Evolutionary conservation across 352 stramenopile genomes (phyloP), one percentile per base, ranked within the genome.

Genomic region (Pythium biforme): DNA sequence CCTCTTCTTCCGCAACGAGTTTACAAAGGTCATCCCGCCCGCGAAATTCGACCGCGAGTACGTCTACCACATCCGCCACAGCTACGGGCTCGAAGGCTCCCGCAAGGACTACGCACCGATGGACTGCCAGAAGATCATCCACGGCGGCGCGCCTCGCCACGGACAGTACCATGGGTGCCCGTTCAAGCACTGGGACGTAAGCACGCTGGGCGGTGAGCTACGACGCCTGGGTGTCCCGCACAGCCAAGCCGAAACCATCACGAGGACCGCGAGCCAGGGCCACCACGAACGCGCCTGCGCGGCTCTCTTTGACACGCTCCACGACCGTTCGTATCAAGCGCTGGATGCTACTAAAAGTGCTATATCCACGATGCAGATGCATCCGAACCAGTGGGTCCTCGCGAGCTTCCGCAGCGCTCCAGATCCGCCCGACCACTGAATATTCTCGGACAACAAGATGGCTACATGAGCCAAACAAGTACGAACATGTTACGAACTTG

Each of bases 21-120:
- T 95, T 56, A 69, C 74, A 25, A 77, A 80, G 49, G 71, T 70
- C 39, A 86, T 92, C 10, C 66, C 77, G 0, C 22, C 74, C 0
- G 72, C 64, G n/a, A 83, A 73, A 53, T 96, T 96, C 65, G 83
- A 95, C 37, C 85, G 83, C 29, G 77, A 94, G 61, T 93, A 95
- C 57, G 76, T 83, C 6, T 96, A 96, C 56, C 78, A 91, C 64
- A 94, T 96, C 55, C 86, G 86, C 15, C 87, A 96, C 67, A 90
- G 76, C 67, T 95, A 95, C 55, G 88, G 88, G 0, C 72, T 93
- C 1, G 86, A 92, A 78, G 86, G 86, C 0, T 81, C 76, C 15
- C 74, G 84, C 11, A 88, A 81, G 56, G 76, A 92, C 51, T 95
- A 94, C 62, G 47, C 68, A 19, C 83, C 84, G 20, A 55, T 84